These are phyloP conservation scores for Tricholoma sp. DNA, from an alignment of 768 basidiomycete species.

Conservation along the genomic window DNA sequence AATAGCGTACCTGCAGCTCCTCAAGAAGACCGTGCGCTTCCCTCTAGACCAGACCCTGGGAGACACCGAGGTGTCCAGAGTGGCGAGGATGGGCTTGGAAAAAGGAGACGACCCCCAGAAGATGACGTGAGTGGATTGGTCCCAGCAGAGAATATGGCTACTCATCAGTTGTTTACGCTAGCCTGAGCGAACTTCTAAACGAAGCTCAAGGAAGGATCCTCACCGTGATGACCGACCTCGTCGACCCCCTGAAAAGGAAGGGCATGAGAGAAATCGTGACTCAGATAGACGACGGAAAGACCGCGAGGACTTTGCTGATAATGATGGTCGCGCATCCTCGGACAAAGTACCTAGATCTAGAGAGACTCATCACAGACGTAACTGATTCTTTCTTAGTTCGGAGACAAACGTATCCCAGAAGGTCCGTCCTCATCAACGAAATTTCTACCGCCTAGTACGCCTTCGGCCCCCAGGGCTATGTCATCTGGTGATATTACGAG, in stretches of 20 bases:
- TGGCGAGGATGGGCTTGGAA: conserved; percentile 65
- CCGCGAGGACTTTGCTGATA: conserved; percentile 49
- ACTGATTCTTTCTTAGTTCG: conserved; percentile 28
- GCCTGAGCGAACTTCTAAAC: conserved; percentile 74
- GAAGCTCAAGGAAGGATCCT: conserved; percentile 72
- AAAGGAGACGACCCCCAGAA: conserved; percentile 61
- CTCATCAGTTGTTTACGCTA: conserved; percentile 23
- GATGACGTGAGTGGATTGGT: conserved; percentile 57
- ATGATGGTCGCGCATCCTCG: conserved; percentile 35
- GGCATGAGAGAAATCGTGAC: conserved; percentile 61
- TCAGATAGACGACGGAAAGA: conserved; percentile 65
- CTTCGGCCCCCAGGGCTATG: conserved; percentile 73
- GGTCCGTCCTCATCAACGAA: conserved; percentile 39
- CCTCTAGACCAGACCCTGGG: conserved; percentile 53
- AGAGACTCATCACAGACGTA: conserved; percentile 2
- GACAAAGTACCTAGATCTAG: conserved; percentile 51
- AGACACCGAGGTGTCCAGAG: conserved; percentile 46
- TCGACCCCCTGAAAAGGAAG: conserved; percentile 62
- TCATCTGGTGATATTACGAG: conserved; percentile 41
- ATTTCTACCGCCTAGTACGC: conserved; percentile 50
- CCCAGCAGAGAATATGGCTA: conserved; percentile 2
- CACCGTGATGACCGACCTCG: conserved; percentile 73
- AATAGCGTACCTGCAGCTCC: conserved; percentile 23
- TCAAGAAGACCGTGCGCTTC: conserved; percentile 51
- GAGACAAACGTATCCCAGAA: conserved; percentile 52